Conservation (phyloP, 2,329 filamentous ascomycete genomes). For the Xylaria sp. region DNA sequence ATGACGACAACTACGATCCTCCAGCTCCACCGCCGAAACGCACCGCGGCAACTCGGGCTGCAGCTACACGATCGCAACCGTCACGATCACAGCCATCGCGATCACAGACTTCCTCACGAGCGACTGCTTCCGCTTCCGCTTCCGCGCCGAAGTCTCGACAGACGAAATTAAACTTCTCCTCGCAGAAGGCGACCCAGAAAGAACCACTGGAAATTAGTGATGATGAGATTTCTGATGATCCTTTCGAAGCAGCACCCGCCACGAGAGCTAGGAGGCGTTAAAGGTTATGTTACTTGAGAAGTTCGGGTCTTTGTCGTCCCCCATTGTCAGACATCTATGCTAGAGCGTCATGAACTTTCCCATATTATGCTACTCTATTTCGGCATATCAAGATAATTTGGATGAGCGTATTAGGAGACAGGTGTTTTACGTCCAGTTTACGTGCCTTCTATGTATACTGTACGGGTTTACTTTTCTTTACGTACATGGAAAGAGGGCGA, state of each 20-base stretch:
- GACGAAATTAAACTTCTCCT: slow-evolving; percentile 64
- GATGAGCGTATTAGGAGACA: not conserved
- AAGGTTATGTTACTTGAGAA: not conserved
- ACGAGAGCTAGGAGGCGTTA: slow-evolving; percentile 46
- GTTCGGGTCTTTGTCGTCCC: not conserved
- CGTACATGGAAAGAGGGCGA: not conserved
- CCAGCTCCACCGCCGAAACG: slow-evolving; percentile 53
- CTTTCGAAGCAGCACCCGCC: slow-evolving; percentile 65
- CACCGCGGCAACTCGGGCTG: slow-evolving; percentile 46
- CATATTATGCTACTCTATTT: not conserved
- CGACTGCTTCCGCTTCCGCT: slow-evolving; percentile 41
- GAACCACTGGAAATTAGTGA: slow-evolving; percentile 70
- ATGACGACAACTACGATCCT: slow-evolving; percentile 62
- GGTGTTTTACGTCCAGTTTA: not conserved
- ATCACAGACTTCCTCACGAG: slow-evolving; percentile 51
- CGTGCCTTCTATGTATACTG: not conserved
- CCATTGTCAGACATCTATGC: not conserved
- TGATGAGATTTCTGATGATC: slow-evolving; percentile 72
- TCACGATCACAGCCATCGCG: slow-evolving; percentile 44
- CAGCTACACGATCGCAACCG: slow-evolving; percentile 49
- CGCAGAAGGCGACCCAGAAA: slow-evolving; percentile 57
- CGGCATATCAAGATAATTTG: not conserved
- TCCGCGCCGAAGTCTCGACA: slow-evolving; percentile 55
- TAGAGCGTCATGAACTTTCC: not conserved
- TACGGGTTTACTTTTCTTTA: not conserved